phyloP scores from a whole-genome alignment of 352 stramenopile genomes.

The Thalassiosira sp. region DNA sequence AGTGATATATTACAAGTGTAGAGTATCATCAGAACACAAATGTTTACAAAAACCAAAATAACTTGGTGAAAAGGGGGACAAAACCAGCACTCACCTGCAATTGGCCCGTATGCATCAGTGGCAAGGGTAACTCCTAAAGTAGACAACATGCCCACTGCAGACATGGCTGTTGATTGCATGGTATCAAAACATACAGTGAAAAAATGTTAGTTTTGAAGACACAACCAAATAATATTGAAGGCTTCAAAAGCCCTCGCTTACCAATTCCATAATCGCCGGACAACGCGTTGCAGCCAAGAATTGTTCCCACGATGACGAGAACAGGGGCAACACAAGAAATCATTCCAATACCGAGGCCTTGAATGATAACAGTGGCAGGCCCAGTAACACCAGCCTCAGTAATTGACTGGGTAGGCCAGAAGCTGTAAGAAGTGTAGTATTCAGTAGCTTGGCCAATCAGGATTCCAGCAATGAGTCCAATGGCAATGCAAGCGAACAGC shows the following conservation, averaged over 20 bases:
- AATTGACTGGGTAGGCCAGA: slow-evolving; percentile 74
- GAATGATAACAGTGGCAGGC: slow-evolving; percentile 82
- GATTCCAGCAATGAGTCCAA: no score
- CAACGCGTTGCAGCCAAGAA: slow-evolving; percentile 75
- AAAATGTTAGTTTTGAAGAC: background rate
- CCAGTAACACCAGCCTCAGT: slow-evolving; percentile 78
- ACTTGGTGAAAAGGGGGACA: no score
- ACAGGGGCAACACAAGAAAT: slow-evolving; percentile 76
- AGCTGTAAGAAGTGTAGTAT: slow-evolving; percentile 83
- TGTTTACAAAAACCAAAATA: no score
- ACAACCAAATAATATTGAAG: background rate
- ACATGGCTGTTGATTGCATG: slow-evolving; percentile 65
- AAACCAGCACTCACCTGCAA: no score
- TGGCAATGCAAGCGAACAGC: no score
- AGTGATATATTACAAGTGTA: no score
- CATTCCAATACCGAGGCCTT: slow-evolving; percentile 83
- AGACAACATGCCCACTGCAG: slow-evolving; percentile 82
- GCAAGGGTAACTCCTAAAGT: slow-evolving; percentile 80
- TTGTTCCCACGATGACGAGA: slow-evolving; percentile 72
- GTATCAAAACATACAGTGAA: background rate
- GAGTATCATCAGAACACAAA: no score
- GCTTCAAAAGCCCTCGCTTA: no score
- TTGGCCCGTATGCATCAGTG: slow-evolving; percentile 87
- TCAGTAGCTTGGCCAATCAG: slow-evolving; percentile 82
- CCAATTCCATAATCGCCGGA: slow-evolving; percentile 75